Base-by-base conservation (phyloP, 495 filamentous ascomycete species). In the Hyaloscypha bicolor region DNA sequence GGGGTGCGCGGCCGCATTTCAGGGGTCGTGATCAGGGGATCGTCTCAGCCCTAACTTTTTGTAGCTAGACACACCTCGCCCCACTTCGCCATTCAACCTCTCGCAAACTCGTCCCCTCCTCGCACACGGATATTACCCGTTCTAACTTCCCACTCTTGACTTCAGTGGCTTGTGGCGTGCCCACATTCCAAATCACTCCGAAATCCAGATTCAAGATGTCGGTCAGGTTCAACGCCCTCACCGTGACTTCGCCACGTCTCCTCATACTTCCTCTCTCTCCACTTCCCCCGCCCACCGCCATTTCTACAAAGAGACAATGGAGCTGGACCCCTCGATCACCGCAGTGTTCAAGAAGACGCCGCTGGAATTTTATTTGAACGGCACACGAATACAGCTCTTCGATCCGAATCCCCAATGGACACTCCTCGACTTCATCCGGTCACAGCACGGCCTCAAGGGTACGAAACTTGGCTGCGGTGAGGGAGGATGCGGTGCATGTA, bases 401-500 rank as follows among this genome's bases (percentile, higher is more conserved):
- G 32, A 62, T 25, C 65, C 65, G 12, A 71, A 63, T 22, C 69
- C 63, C 19, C 65, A 68, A 55, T 65, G 67, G 67, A 82, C 81
- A 0, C 68, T 83, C 9, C 73, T 83, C 14, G 81, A 83, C 66
- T 82, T 79, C 66, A 81, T 83, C 67, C 76, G 81, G 58, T 77
- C 79, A 1, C 79, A 82, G 66, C 76, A 79, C 51, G 75, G 85
- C 14, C 71, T 80, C 12, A 79, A 78, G 56, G 78, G 87, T 16
- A 90, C 88, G 3, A 85, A 86, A 76, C 84, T 93, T 51, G 88
- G 87, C 3, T 80, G 78, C 51, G 78, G 78, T 19, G 78, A 79
- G 45, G 78, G 78, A 59, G 78, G 78, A 21, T 80, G 78, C 39
- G 78, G 78, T 60, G 78, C 78, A 6, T 80, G 78, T 60, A 80